Conservation (phyloP, 78 protist genomes). For the Protostelium mycophagum region DNA sequence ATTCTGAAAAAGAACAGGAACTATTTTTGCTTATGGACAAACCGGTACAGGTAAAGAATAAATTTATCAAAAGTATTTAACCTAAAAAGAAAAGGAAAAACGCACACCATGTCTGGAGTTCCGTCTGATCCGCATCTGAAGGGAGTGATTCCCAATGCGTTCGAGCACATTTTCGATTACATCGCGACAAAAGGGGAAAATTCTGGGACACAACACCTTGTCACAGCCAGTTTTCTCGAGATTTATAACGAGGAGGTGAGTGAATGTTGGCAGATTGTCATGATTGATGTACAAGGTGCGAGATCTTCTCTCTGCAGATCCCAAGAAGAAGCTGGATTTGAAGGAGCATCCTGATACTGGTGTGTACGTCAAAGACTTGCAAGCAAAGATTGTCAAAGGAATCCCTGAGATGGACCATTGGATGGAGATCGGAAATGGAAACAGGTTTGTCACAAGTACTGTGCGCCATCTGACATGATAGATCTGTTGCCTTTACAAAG, state of each 20-base stretch:
- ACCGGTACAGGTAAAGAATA: conserved; percentile 59
- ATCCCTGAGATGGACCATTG: conserved; percentile 26
- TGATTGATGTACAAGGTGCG: conserved; percentile 69
- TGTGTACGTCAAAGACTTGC: conserved; percentile 58
- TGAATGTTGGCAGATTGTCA: background rate
- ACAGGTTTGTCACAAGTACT: background rate
- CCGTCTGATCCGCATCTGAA: background rate
- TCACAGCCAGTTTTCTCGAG: conserved; percentile 71
- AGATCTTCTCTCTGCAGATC: conserved; percentile 55
- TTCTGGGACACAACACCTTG: conserved; percentile 11
- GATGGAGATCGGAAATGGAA: conserved; percentile 50
- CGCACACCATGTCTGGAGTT: conserved; percentile 22
- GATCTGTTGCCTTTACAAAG: conserved; percentile 70
- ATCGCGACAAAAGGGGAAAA: background rate
- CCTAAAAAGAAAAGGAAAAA: conserved; percentile 27
- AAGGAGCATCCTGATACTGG: conserved; percentile 41
- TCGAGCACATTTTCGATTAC: conserved; percentile 51
- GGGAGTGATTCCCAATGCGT: conserved; percentile 64
- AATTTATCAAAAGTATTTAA: no score
- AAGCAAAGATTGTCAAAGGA: conserved; percentile 18
- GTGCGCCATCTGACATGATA: conserved; percentile 48
- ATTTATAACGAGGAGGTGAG: conserved; percentile 73
- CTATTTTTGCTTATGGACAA: conserved; percentile 75
- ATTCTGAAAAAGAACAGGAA: background rate
- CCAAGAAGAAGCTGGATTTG: conserved; percentile 47